These are phyloP conservation scores for Tylopilus sp. DNA, from an alignment of 1,284 basidiomycete species.

Conservation along the genomic window DNA sequence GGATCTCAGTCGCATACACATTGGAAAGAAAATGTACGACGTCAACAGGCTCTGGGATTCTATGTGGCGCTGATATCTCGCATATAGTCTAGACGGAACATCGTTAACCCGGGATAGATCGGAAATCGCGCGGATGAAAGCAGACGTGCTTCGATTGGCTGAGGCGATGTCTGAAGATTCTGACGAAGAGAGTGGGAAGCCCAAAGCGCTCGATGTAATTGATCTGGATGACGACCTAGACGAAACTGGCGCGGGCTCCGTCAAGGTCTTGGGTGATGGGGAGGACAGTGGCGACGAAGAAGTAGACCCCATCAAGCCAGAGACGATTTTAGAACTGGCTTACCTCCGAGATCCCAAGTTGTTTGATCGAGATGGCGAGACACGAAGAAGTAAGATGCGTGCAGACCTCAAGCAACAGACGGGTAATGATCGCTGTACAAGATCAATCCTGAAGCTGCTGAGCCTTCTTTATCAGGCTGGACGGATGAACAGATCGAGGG, in stretches of 20 bases:
- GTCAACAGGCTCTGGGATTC: neutral
- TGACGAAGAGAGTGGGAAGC: slow-evolving; percentile 43
- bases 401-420: slow-evolving; percentile 65
- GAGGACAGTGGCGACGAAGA: slow-evolving; percentile 54
- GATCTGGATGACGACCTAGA: slow-evolving; percentile 55
- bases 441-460: neutral
- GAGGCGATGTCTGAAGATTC: slow-evolving; percentile 68
- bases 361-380: slow-evolving; percentile 75
- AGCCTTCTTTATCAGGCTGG: slow-evolving; percentile 49
- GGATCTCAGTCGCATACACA: slow-evolving; percentile 56
- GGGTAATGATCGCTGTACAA: slow-evolving; percentile 37
- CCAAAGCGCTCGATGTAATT: slow-evolving; percentile 30
- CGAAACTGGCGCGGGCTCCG: slow-evolving; percentile 35
- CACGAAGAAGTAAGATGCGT: slow-evolving; percentile 65
- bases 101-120: slow-evolving; percentile 54
- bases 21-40: slow-evolving; percentile 70
- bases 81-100: slow-evolving; percentile 44
- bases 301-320: slow-evolving; percentile 38
- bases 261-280: slow-evolving; percentile 58
- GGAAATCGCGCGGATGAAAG: slow-evolving; percentile 75
- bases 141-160: slow-evolving; percentile 73
- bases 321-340: slow-evolving; percentile 70
- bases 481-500: slow-evolving; percentile 83
- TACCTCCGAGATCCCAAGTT: slow-evolving; percentile 73
- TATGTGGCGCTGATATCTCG: slow-evolving; percentile 11